Percentiles rank a stretch among this genome's conserved stretches.
phyloP scores from a whole-genome alignment of 1,139 yeast species.

The Yamadazyma kanchanaburiensis region DNA sequence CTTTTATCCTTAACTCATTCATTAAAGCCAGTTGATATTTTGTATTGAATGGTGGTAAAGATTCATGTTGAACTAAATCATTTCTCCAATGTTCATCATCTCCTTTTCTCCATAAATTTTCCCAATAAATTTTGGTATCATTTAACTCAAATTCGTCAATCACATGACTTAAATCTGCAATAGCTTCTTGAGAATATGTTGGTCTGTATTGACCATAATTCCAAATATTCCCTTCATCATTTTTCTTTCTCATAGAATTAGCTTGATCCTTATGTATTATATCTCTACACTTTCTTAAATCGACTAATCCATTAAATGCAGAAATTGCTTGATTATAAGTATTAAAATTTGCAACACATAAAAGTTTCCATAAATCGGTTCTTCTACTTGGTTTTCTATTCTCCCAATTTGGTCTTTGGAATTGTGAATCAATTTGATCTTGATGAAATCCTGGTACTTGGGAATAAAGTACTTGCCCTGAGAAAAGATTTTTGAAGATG shows the following conservation, averaged over 20 bases:
- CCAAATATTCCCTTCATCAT: conserved; percentile 82
- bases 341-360: conserved; percentile 79
- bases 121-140: conserved; percentile 67
- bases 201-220: conserved; percentile 85
- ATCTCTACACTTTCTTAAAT: conserved; percentile 73
- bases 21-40: conserved; percentile 63
- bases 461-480: conserved; percentile 87
- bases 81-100: conserved; percentile 62
- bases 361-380: conserved; percentile 84
- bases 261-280: conserved; percentile 57
- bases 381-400: conserved; percentile 78
- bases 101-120: conserved; percentile 82
- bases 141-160: conserved; percentile 57
- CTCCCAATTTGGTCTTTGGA: conserved; percentile 82
- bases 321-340: conserved; percentile 65
- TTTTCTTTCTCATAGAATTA: conserved; percentile 64
- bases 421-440: conserved; percentile 70
- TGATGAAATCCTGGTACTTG: conserved; percentile 74
- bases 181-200: conserved; percentile 86
- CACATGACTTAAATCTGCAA: conserved; percentile 77
- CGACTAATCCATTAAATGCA: conserved; percentile 71
- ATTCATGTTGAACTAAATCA: conserved; percentile 54
- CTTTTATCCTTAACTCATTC: conserved; percentile 50
- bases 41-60: conserved; percentile 58
- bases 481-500: conserved; percentile 77